Conservation (phyloP, 2,329 filamentous ascomycete genomes). For the Trichoderma atroviride region DNA sequence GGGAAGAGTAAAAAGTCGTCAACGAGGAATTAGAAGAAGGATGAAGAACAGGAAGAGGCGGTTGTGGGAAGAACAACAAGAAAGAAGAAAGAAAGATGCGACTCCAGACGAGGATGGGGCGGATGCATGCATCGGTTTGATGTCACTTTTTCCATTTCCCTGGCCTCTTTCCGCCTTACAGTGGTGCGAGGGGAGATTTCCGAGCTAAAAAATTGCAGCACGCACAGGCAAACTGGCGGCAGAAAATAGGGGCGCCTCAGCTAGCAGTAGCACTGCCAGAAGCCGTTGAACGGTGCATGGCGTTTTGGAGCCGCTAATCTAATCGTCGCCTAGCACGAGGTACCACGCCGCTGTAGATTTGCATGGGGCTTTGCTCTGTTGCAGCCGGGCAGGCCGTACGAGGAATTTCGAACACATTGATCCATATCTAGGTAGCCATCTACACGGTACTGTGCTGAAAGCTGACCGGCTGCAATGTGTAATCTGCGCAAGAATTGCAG, state of each 20-base stretch:
- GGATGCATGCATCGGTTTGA: conserved; percentile 19
- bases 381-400: not conserved
- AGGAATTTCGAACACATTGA: not conserved
- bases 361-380: not conserved
- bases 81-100: not conserved
- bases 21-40: not conserved
- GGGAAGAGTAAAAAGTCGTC: not conserved
- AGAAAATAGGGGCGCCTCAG: not conserved
- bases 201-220: not conserved
- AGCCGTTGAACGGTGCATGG: not conserved
- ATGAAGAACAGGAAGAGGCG: not conserved
- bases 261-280: not conserved
- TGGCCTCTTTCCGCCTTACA: not conserved
- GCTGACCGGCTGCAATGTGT: no score
- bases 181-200: not conserved
- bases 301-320: not conserved
- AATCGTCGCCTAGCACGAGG: not conserved
- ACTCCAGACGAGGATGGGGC: conserved; percentile 11
- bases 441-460: no score
- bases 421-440: no score
- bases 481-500: no score
- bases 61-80: not conserved
- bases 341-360: not conserved
- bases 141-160: conserved; percentile 5
- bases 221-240: not conserved